Evolutionary conservation across 2,329 filamentous ascomycete genomes (phyloP), one percentile per base, ranked within the genome.

Genomic region (Xylaria sp.): DNA sequence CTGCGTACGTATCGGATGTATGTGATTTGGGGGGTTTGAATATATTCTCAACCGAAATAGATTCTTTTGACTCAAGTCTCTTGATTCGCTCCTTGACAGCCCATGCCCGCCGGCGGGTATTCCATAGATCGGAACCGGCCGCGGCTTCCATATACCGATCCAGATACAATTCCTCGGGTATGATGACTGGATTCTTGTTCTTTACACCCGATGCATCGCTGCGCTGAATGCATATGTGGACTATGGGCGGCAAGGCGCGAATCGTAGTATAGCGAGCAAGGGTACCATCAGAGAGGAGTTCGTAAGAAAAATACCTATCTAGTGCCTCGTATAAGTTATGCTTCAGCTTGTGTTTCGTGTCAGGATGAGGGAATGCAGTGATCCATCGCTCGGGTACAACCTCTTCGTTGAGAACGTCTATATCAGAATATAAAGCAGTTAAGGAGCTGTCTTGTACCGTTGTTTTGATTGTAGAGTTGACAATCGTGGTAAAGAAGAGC

Each of bases 171-270:
- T 86, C 90, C 72, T 96, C 91, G 4, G 91, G 90, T n/a, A 99
- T 88, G 23, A 89, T 85, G 13, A 99, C 87, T 12, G 92, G 89
- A 68, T 94, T 90, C 62, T 89, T 89, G 32, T 94, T 93, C 76
- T 97, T 97, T 50, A 85, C 85, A 7, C 86, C 85, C 71, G 93
- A 90, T 59, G 89, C 93, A 67, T 91, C 90, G 4, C 92, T 90
- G 5, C 96, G 90, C 76, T 97, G 93, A 36, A 99, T 93, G 72
- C 94, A 92, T 52, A 99, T 89, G 75, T 97, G 94, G 20, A 98
- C 83, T 36, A 99, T 88, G 0, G 94, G 94, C 0, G 96, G 94
- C 12, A 94, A 83, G n/a, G 85, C 85, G 69, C 87, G 88, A 70
- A 97, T 92, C 1, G 92, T 90, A 7, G 89, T 89, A 78, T 91